Evolutionary conservation across 2,329 filamentous ascomycete species (phyloP), one percentile per base, ranked within the genome.

Genomic region (Monosporascus cannonballus): DNA sequence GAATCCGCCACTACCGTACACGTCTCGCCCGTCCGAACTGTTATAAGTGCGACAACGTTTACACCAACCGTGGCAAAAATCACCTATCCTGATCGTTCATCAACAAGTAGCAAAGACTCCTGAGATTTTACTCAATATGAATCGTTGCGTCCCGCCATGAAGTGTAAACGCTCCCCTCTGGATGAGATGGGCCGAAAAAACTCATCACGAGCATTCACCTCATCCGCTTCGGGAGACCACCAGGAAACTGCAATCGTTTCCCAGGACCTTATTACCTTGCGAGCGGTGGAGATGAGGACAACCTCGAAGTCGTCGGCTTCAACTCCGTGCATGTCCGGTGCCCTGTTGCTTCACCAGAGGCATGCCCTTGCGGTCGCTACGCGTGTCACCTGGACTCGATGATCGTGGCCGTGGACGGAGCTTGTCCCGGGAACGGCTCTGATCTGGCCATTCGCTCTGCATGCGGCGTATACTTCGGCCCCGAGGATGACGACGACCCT

Each of bases 381-480:
- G 47, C 49, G 30, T 41, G 50, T 6, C 56, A 57, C 36, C 1
- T 56, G 9, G 54, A 57, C 54, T 57, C 56, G 4, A 51, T 57
- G n/a, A 22, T 56, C 17, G 48, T 56, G 17, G 52, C 54, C 38
- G 50, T 56, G 2, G 54, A 54, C 42, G 54, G 54, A 20, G 52
- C 54, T 34, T 56, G 52, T 47, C 52, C 52, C 17, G 52, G 54
- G 20, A 56, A 54, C 36, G 54, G 54, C 11, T 20, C 52, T 7
- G 3, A 25, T 2, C 30, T 15, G 17, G 54, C 52, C 18, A 41
- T 37, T 38, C 49, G 39, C 25, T 54, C 52, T n/a, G 48, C 47
- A 14, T 54, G n/a, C 11, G 48, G 51, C 15, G 45, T 53, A n/a
- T 55, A 44, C 30, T 55, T 53, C 39, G 48, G 51, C 17, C 17